Evolutionary conservation across 2,329 filamentous ascomycete species (phyloP).

Genomic region (Ophiosphaerella korrae): DNA sequence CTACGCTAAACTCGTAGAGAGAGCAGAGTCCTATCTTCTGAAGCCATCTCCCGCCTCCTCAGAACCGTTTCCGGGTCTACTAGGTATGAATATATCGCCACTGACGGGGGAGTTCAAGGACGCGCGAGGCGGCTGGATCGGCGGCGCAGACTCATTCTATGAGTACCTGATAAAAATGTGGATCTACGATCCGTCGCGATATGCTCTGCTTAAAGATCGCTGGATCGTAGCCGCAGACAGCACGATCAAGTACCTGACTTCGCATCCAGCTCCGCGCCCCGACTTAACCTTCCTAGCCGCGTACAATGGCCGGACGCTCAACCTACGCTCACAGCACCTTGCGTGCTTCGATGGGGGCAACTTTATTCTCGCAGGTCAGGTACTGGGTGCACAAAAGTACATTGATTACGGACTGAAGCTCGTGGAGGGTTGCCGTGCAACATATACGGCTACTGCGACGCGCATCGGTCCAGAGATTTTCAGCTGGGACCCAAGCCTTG

Average conservation of each 20-base stretch:
- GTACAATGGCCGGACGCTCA: conserved; percentile 55
- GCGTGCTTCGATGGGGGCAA: conserved; percentile 86
- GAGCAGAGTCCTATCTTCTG: conserved; percentile 72
- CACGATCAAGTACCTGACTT: conserved; percentile 72
- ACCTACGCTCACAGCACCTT: conserved; percentile 56
- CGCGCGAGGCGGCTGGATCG: conserved; percentile 74
- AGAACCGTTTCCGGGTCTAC: conserved; percentile 77
- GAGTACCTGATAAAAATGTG: conserved; percentile 94
- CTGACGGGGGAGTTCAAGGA: conserved; percentile 70
- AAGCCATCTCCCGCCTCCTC: conserved; percentile 64
- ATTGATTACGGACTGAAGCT: conserved; percentile 75
- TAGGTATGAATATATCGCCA: conserved; percentile 71
- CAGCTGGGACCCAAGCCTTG: conserved; percentile 40
- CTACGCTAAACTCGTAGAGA: conserved; percentile 70
- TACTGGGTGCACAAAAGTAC: conserved; percentile 69
- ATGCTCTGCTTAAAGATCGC: conserved; percentile 67
- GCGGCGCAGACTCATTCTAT: conserved; percentile 80
- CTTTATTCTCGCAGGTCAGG: conserved; percentile 77
- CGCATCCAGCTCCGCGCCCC: conserved; percentile 67
- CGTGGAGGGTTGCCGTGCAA: conserved; percentile 73
- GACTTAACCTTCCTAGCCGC: conserved; percentile 74
- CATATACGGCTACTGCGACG: conserved; percentile 71
- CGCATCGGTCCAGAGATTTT: conserved; percentile 75
- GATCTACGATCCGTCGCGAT: conserved; percentile 72
- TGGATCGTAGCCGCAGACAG: conserved; percentile 80